Evolutionary conservation across 345 rosid genomes (phyloP).

Genomic region (Salix viminalis): DNA sequence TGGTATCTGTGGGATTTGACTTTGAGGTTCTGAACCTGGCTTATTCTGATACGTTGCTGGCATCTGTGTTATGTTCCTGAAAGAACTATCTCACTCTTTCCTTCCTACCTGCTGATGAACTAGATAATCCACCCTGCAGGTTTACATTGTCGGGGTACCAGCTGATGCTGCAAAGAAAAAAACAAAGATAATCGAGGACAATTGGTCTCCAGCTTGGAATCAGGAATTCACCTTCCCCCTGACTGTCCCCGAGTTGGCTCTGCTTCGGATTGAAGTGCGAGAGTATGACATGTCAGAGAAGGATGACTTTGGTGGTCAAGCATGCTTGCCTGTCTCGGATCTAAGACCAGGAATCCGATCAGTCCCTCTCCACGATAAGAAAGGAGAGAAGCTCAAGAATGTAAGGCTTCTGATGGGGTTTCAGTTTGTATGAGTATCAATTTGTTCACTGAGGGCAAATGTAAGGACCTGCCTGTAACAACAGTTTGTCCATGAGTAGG

Average conservation of each 20-base stretch:
- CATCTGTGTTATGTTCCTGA: not conserved
- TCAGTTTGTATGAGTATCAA: conserved; percentile 7
- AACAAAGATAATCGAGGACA: conserved; percentile 27
- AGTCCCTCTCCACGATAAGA: conserved; percentile 25
- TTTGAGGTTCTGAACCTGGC: not conserved
- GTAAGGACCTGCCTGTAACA: not conserved
- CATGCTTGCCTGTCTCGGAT: conserved; percentile 26
- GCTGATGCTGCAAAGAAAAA: conserved; percentile 18
- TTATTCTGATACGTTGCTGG: not conserved
- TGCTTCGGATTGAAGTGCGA: conserved; percentile 25
- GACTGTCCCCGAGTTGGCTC: conserved; percentile 26
- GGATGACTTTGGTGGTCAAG: conserved; percentile 31
- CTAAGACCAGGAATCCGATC: conserved; percentile 32
- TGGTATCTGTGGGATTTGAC: not conserved
- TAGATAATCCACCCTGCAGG: conserved; percentile 9
- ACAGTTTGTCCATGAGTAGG: not conserved
- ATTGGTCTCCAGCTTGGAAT: conserved; percentile 28
- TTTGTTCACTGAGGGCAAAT: not conserved
- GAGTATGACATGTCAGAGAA: conserved; percentile 31
- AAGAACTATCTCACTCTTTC: not conserved
- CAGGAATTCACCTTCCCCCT: conserved; percentile 26
- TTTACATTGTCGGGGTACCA: conserved; percentile 28
- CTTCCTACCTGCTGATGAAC: not conserved
- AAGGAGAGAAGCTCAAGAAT: conserved; percentile 26
- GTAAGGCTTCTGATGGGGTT: conserved; percentile 23